phyloP scores from a whole-genome alignment of 768 basidiomycete species.

The Artomyces pyxidatus region DNA sequence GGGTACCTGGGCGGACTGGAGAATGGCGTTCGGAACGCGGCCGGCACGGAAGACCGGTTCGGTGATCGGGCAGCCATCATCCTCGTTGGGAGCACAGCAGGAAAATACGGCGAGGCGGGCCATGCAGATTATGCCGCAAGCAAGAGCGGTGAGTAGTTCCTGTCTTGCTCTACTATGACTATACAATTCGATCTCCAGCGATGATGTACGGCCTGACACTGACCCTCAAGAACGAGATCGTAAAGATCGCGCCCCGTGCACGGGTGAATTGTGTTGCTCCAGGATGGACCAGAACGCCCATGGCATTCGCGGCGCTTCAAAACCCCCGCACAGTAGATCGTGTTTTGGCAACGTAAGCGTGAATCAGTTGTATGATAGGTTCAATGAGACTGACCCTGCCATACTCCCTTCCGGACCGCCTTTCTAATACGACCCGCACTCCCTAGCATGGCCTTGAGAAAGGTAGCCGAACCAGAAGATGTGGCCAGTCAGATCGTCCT shows the following conservation, averaged over 20 bases:
- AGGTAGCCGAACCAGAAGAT: conserved; percentile 54
- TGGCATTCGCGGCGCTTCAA: conserved; percentile 49
- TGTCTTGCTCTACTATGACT: neutral
- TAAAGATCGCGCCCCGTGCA: conserved; percentile 60
- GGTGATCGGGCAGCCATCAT: conserved; percentile 48
- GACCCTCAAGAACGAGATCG: conserved; percentile 74
- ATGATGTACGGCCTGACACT: conserved; percentile 68
- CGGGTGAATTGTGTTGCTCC: conserved; percentile 68
- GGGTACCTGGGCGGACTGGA: conserved; percentile 47
- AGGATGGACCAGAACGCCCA: conserved; percentile 51
- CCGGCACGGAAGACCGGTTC: conserved; percentile 23
- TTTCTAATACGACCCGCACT: no score
- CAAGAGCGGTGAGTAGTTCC: conserved; percentile 48
- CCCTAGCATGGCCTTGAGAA: conserved; percentile 58
- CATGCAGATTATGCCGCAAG: conserved; percentile 60
- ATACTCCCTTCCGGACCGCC: neutral
- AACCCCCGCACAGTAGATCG: conserved; percentile 46
- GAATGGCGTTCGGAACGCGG: conserved; percentile 12
- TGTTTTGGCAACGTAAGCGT: conserved; percentile 58
- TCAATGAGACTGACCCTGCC: neutral
- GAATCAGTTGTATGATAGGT: neutral
- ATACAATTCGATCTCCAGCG: conserved; percentile 26
- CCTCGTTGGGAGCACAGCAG: conserved; percentile 63
- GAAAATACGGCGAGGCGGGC: conserved; percentile 63
- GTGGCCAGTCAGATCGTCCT: conserved; percentile 58